Conservation (phyloP, 2,329 filamentous ascomycete genomes). For the Ambrosiella xylebori region DNA sequence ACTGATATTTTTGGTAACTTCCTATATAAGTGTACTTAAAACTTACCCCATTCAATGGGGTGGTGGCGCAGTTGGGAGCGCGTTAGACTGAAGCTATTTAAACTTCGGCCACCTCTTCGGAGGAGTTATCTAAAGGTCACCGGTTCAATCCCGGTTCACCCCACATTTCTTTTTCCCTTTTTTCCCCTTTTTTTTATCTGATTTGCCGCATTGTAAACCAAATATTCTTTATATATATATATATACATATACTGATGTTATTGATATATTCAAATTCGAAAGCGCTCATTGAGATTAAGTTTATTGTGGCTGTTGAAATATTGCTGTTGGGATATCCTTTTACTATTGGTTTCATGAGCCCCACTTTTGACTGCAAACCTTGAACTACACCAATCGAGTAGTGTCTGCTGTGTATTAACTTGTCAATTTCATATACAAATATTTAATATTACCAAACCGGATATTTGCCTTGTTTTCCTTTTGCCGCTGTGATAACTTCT, state of each 20-base stretch:
- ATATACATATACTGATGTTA: not conserved
- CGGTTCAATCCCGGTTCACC: conserved; percentile 14
- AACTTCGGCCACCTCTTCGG: conserved; percentile 9
- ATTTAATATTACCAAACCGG: no score
- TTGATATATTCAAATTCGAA: not conserved
- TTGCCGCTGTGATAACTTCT: no score
- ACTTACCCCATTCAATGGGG: not conserved
- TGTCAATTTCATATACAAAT: conserved; percentile 5
- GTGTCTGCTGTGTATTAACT: not conserved
- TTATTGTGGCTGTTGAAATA: no score
- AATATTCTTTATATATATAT: not conserved
- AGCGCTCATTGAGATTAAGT: no score
- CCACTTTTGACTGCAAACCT: not conserved
- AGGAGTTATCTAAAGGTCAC: conserved; percentile 13
- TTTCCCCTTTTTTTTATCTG: not conserved
- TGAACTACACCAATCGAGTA: not conserved
- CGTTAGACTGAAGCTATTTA: conserved; percentile 12
- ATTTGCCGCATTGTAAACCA: not conserved
- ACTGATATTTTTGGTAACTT: not conserved
- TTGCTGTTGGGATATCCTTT: no score
- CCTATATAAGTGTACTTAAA: not conserved
- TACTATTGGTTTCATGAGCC: not conserved
- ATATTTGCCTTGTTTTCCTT: no score
- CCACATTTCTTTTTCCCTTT: not conserved
- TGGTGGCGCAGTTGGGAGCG: conserved; percentile 13